Evolutionary conservation across 2,329 filamentous ascomycete genomes (phyloP), one percentile per base, ranked within the genome.

Genomic region (Ascochyta clinopodiicola): DNA sequence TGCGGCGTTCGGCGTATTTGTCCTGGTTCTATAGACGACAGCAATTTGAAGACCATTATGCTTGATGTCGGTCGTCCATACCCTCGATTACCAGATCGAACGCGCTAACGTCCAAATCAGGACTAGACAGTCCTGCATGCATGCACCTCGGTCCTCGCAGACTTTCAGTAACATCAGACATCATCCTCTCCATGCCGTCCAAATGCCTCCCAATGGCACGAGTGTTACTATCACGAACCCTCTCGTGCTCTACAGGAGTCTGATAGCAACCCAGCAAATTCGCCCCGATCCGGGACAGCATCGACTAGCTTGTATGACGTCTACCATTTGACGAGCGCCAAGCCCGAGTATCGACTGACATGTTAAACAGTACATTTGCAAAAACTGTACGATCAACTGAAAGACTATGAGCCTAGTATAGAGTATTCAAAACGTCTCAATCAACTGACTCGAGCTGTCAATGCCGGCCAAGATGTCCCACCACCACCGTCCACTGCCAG

Each of bases 321-420:
- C 66, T 62, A 71, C 66, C 62, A 72, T 68, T 68, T 35, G 25
- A 29, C 27, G 21, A 15, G 44, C 51, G 61, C 62, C 64, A 66
- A 69, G 59, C 31, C 31, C 45, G 10, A 35, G 34, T 51, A 43
- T 31, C 45, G 37, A 45, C 35, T 48, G 38, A 67, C 63, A 61
- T 51, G 68, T 40, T 39, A n/a, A 45, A 36, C 90, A 6, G 81
- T 91, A 36, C 89, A 94, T 74, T 80, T 94, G 1, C 89, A 91
- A 63, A 90, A 91, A 69, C 81, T 94, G 10, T 94, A 95, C 64
- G 79, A 85, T 34, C 82, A 87, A 2, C 79, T 94, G 36, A 92
- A 91, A 69, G 90, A 94, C 72, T 94, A 95, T 75, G 84, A 88
- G 32, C 91, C 90, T 0, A 83, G 86, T 42, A 65, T 83, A 12